Base-by-base conservation (phyloP, 305 asterid species). In the Fraxinus latifolia region DNA sequence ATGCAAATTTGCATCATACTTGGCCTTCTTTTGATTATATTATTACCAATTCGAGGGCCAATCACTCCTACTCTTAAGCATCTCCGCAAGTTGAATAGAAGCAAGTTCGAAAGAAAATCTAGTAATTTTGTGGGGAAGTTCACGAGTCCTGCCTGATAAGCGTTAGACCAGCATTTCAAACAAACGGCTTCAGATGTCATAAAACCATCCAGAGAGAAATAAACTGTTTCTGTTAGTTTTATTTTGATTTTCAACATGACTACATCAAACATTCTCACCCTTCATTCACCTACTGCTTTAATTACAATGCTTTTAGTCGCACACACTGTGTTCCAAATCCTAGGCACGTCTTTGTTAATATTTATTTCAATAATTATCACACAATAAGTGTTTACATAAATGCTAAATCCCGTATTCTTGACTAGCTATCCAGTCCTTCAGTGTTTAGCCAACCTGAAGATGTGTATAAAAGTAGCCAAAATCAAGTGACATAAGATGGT, bases 1-100 rank as follows among this genome's bases (percentile, higher is more conserved):
- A 72, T 6, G 37, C 93, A 89, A 90, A 83, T 87, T 39, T 89
- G 90, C 86, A 89, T 89, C 60, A 83, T 86, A 58, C 83, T 88
- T 77, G 91, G 90, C 12, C 85, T 86, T 32, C 23, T 89, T 42
- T 19, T 87, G 86, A 87, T 87, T 86, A 81, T 89, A 74, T 7
- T 85, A 21, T 81, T 91, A 58, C 92, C 91, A 2, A 88, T 88
- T 19, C 91, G 90, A 78, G 92, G 91, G 74, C 82, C 89, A 80
- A 82, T 79, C 17, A 82, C 2, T 90, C 87, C 60, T 87, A 76
- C 80, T 82, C 81, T 79, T 81, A 80, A 82, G 75, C 83, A 29
- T 75, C 65, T 58, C 15, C 6, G 25, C 15, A 42, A 12, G 74
- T 50, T 32, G 32, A 34, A 37, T 37, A 75, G 37, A 47, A 25